A percentile compares a stretch with the other conserved stretches of the same genome.
Evolutionary conservation across 768 basidiomycete genomes (phyloP).

Genomic region (Lactarius trivialis): DNA sequence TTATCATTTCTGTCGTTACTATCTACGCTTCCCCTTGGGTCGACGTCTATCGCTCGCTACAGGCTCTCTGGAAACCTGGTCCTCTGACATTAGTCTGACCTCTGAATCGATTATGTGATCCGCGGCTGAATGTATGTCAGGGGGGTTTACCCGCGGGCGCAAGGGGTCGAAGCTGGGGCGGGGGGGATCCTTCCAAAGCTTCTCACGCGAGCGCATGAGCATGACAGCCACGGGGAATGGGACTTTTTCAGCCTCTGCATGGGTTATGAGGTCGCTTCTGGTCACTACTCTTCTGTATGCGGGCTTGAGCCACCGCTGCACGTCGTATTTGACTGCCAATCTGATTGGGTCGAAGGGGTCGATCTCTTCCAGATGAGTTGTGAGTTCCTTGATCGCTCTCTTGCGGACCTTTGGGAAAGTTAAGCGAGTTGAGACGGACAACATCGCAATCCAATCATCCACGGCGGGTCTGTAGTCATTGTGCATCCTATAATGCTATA

Average conservation of each 20-base stretch:
- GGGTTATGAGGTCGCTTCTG: neutral
- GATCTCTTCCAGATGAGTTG: neutral
- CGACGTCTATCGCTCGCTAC: too few species aligned
- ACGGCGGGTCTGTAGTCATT: neutral
- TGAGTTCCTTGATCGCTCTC: slow-evolving; percentile 21
- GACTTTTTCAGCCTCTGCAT: neutral
- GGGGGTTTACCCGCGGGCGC: too few species aligned
- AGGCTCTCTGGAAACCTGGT: too few species aligned
- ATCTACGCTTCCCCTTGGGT: too few species aligned
- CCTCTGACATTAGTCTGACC: too few species aligned
- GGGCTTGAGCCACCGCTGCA: slow-evolving; percentile 23
- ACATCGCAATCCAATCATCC: slow-evolving; percentile 22
- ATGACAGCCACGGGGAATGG: neutral
- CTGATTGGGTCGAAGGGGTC: slow-evolving; percentile 21
- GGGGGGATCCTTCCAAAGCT: too few species aligned
- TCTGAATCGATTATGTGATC: too few species aligned
- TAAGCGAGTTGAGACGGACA: slow-evolving; percentile 18
- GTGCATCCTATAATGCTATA: slow-evolving; percentile 12
- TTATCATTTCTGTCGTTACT: too few species aligned
- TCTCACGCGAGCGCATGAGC: neutral
- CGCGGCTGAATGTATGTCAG: too few species aligned
- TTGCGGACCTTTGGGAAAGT: slow-evolving; percentile 17
- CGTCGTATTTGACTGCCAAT: slow-evolving; percentile 21
- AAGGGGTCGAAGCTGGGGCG: too few species aligned
- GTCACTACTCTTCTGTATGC: slow-evolving; percentile 6